Evolutionary conservation across 768 basidiomycete species (phyloP), one percentile per base, ranked within the genome.

Genomic region (Xanthoconium purpureum): DNA sequence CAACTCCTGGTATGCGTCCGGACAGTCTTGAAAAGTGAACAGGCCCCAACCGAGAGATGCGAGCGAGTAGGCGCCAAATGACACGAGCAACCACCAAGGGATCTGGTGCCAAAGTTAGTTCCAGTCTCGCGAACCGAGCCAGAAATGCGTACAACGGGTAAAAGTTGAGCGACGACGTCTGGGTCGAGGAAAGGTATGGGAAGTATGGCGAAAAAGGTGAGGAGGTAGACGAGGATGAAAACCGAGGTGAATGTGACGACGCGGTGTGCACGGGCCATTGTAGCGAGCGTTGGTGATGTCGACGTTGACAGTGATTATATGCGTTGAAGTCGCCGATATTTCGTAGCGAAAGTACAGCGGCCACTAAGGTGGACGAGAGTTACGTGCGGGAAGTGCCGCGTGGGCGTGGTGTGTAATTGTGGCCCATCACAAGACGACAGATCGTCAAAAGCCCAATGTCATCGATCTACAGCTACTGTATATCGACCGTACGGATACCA

Each of bases 51-150:
- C 89, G 18, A 92, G 81, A 11, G 85, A 87, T 74, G 83, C 84
- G 12, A 92, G 79, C 17, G 87, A 87, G 67, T 89, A 92, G 2
- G 89, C 84, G 13, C 91, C 91, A 60, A 90, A 90, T 2, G 85
- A 76, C 3, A 92, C 85, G 13, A 92, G 79, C 10, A 89, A 65
- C 89, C 89, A 91, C 86, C 87, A 93, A 3, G 90, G 89, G 32
- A 91, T 70, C 52, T 53, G 37, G 17, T 17, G 10, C 40, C 10
- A 35, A 35, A 35, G 33, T 35, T 6, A 35, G 33, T 35, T 35
- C 12, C 12, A 5, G 6, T 35, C 12, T 2, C 8, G 42, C 24
- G 42, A 38, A 38, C 37, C 37, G 14, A 15, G 37, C 33, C 33
- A 38, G 11, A 13, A 38, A 17, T 30, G 29, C 64, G 48, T 35